Conservation (phyloP, 2,329 filamentous ascomycete species). For the Cytospora leucostoma region DNA sequence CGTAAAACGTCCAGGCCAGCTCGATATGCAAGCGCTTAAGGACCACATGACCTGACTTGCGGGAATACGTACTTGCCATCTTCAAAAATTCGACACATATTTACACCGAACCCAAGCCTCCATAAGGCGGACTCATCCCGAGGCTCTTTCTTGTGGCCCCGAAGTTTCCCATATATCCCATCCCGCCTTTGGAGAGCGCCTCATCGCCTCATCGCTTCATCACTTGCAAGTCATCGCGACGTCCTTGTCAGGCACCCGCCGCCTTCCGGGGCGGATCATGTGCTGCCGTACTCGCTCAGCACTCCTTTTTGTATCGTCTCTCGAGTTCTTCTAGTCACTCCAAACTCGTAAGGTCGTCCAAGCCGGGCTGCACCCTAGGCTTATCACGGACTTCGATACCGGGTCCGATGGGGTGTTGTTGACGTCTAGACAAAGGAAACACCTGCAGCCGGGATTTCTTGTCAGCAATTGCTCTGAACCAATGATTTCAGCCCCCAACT, state of each 20-base stretch:
- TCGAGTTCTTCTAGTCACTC: conserved; percentile 51
- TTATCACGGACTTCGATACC: conserved; percentile 79
- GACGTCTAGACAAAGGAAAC: conserved; percentile 61
- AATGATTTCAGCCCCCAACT: not conserved
- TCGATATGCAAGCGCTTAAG: conserved; percentile 8
- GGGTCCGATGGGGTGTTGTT: conserved; percentile 70
- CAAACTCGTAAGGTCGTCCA: conserved; percentile 68
- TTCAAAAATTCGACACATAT: conserved; percentile 10
- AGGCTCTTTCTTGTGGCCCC: not conserved
- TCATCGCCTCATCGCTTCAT: not conserved
- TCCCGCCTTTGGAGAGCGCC: not conserved
- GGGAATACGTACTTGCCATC: conserved; percentile 3
- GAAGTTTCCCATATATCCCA: not conserved
- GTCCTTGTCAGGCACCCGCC: not conserved
- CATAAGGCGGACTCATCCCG: not conserved
- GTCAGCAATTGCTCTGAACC: not conserved
- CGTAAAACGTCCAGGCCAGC: conserved; percentile 4
- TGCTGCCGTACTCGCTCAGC: not conserved
- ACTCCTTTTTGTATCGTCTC: conserved; percentile 8
- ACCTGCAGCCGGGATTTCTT: conserved; percentile 43
- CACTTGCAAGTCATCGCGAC: not conserved
- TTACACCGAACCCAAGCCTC: conserved; percentile 13
- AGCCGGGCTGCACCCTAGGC: conserved; percentile 56
- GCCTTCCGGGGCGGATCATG: not conserved
- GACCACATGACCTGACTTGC: conserved; percentile 6